Evolutionary conservation across 1,139 yeast genomes (phyloP).

Genomic region (Geotrichum cucujoidarum): DNA sequence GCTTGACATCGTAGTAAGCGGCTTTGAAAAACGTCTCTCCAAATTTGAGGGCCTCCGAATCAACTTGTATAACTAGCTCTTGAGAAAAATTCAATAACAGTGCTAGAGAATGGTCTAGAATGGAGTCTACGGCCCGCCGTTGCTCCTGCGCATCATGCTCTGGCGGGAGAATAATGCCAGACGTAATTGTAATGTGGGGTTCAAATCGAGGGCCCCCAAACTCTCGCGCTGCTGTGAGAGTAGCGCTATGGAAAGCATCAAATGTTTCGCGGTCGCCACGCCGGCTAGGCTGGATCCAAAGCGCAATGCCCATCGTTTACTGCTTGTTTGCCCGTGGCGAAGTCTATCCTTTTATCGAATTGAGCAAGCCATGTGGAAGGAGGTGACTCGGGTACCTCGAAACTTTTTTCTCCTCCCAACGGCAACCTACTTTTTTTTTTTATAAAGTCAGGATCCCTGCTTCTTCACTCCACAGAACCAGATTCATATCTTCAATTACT

Average conservation of each 20-base stretch:
- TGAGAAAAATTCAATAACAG: not conserved
- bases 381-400: no score
- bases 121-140: not conserved
- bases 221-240: not conserved
- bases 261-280: no score
- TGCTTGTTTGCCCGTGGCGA: no score
- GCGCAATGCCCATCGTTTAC: not conserved
- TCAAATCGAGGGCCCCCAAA: not conserved
- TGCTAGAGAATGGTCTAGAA: not conserved
- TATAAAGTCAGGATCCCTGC: no score
- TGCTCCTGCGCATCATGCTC: not conserved
- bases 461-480: no score
- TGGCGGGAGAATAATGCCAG: not conserved
- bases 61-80: not conserved
- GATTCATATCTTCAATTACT: no score
- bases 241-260: no score
- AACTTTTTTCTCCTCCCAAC: no score
- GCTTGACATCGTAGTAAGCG: slow-evolving; percentile 1
- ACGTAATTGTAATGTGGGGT: slow-evolving; percentile 10
- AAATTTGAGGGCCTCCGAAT: not conserved
- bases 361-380: no score
- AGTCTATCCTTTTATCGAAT: no score
- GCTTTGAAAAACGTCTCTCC: slow-evolving; percentile 3
- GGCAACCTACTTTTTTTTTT: no score
- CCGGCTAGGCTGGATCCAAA: not conserved